Conservation (phyloP, 2,329 filamentous ascomycete species). For the Sporothrix euskadiensis region DNA sequence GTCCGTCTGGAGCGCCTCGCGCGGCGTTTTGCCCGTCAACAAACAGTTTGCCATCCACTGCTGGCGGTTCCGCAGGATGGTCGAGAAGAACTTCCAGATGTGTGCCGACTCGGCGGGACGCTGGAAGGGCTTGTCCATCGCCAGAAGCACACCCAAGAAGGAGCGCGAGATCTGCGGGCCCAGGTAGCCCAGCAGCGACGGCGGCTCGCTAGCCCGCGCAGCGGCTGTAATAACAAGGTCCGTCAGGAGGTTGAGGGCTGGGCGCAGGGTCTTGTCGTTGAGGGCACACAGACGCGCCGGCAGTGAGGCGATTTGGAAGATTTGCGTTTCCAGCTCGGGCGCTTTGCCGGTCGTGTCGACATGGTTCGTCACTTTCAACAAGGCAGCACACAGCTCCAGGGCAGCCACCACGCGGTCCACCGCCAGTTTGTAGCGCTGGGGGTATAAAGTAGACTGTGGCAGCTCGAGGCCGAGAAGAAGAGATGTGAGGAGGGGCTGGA, state of each 20-base stretch:
- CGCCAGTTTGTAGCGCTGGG: constrained; percentile 55
- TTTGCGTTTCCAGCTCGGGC: constrained; percentile 69
- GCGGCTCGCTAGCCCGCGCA: constrained; percentile 66
- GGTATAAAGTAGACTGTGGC: constrained; percentile 63
- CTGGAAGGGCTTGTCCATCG: constrained; percentile 73
- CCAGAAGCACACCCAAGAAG: constrained; percentile 76
- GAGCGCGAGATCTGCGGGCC: constrained; percentile 79
- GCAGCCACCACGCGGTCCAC: constrained; percentile 64
- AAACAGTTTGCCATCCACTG: constrained; percentile 96
- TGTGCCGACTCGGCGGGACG: constrained; percentile 63
- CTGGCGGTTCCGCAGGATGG: constrained; percentile 83
- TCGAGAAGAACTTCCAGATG: constrained; percentile 84
- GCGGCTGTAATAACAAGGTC: constrained; percentile 70
- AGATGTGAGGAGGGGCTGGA: constrained; percentile 73
- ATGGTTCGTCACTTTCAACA: constrained; percentile 70
- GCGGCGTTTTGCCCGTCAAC: constrained; percentile 81
- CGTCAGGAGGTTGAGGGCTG: constrained; percentile 69
- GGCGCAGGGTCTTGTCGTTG: constrained; percentile 63
- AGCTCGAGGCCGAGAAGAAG: constrained; percentile 63
- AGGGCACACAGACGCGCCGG: constrained; percentile 74
- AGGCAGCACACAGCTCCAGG: constrained; percentile 64
- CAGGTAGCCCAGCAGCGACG: constrained; percentile 90
- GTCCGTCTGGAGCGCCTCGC: constrained; percentile 65
- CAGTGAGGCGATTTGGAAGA: constrained; percentile 78
- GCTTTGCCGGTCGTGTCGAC: constrained; percentile 64